Evolutionary conservation across 345 rosid genomes (phyloP), one percentile per base, ranked within the genome.

Genomic region (Aegle marmelos): DNA sequence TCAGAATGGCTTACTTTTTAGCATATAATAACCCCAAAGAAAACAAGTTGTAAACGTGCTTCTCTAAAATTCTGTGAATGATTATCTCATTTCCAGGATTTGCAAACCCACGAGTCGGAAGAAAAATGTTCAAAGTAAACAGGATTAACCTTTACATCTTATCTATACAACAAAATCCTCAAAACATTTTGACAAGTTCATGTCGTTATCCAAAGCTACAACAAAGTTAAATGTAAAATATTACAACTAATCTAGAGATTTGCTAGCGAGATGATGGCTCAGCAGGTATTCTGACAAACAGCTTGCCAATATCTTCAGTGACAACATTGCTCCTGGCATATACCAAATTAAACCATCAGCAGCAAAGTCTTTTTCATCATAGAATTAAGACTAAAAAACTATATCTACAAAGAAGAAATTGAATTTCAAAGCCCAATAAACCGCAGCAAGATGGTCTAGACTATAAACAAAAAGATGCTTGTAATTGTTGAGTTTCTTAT

Each of bases 301-400:
- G 88, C 90, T 83, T 92, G 87, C 93, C 83, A 14, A 95, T 82
- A 85, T 95, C 99, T 82, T 93, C 99, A 11, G 99, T 95, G 41
- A 93, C 99, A 83, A 95, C 86, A 79, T 95, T 95, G 87, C 96
- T 95, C 99, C 97, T 91, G 85, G 56, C 1, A 66, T 56, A 70
- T 56, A 70, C 60, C 19, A 79, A 34, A 50, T 63, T 37, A 73
- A 68, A 66, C 79, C 28, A 76, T 82, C 80, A 75, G 39, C 64
- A 77, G 39, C 65, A 36, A 28, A 50, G 19, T 22, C 64, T 31
- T 27, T 13, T 22, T 36, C 25, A 5, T 41, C 24, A 3, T 16
- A 33, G 3, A 59, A 33, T 37, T 37, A 36, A 22, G 28, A 76
- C 75, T 30, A 58, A 70, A 77, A 30, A 31, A 13, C 27, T 50